Conservation (phyloP, 495 filamentous ascomycete genomes). For the Penicillium atrosanguineum region DNA sequence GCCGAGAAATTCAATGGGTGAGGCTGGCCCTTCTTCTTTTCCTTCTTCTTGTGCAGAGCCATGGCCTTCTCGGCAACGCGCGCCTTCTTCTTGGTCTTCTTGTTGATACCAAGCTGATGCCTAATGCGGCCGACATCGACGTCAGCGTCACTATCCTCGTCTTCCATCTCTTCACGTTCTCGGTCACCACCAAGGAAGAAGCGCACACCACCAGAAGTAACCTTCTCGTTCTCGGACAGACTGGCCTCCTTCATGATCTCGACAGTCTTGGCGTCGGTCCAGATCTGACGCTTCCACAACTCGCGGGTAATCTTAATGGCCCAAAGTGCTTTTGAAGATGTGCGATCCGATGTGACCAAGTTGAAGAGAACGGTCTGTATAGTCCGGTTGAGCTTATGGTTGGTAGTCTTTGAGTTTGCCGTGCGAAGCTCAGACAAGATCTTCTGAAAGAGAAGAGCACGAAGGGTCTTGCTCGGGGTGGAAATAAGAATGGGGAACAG, state of each 20-base stretch:
- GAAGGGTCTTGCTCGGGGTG: constrained; percentile 83
- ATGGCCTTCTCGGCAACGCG: constrained; percentile 76
- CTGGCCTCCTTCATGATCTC: constrained; percentile 92
- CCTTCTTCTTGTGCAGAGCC: constrained; percentile 67
- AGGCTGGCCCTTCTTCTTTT: constrained; percentile 82
- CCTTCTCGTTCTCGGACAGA: constrained; percentile 82
- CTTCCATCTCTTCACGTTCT: constrained; percentile 86
- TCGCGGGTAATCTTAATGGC: constrained; percentile 87
- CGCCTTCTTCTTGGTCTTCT: constrained; percentile 87
- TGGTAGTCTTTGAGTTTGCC: constrained; percentile 78
- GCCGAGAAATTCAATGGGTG: constrained; percentile 95
- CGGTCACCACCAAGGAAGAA: constrained; percentile 97
- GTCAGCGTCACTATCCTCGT: constrained; percentile 81
- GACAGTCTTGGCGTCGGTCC: constrained; percentile 83
- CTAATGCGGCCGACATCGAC: constrained; percentile 78
- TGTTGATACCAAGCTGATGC: constrained; percentile 87
- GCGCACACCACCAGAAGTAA: constrained; percentile 77
- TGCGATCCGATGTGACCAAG: constrained; percentile 78
- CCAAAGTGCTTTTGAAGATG: constrained; percentile 86
- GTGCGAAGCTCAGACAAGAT: constrained; percentile 86
- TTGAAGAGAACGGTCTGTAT: constrained; percentile 93
- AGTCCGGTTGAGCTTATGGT: constrained; percentile 88
- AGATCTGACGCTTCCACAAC: constrained; percentile 84
- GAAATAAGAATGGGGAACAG: constrained; percentile 87
- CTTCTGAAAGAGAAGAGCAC: constrained; percentile 81